These are phyloP conservation scores for Calocybe gangraenosa DNA, from an alignment of 768 basidiomycete genomes.

Conservation along the genomic window DNA sequence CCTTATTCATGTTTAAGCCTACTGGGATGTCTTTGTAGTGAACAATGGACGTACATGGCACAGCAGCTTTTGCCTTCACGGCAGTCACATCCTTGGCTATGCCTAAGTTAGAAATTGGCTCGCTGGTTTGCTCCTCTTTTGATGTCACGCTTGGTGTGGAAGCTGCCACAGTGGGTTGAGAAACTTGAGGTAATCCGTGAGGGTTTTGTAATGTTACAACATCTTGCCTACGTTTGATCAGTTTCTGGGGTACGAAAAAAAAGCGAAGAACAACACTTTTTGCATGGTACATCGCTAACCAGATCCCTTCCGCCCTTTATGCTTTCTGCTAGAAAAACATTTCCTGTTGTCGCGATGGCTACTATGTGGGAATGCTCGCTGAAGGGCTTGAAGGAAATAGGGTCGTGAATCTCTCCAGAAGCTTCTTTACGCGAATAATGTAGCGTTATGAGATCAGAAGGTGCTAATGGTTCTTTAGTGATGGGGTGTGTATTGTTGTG, in stretches of 20 bases:
- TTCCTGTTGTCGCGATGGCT: constrained; percentile 84
- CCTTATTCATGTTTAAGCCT: constrained; percentile 37
- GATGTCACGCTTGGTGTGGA: constrained; percentile 25
- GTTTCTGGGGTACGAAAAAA: constrained; percentile 6
- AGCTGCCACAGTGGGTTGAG: constrained; percentile 29
- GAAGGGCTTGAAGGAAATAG: constrained; percentile 97
- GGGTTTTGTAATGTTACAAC: constrained; percentile 94
- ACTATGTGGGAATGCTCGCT: constrained; percentile 95
- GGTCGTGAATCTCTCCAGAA: constrained; percentile 88
- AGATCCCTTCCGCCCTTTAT: constrained; percentile 83
- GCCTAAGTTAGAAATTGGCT: constrained; percentile 31
- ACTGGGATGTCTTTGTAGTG: not conserved
- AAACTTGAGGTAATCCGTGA: constrained; percentile 65
- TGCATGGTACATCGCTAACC: constrained; percentile 80
- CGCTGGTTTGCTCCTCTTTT: constrained; percentile 24
- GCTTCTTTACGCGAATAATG: constrained; percentile 79
- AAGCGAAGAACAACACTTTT: constrained; percentile 52
- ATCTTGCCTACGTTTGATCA: constrained; percentile 54
- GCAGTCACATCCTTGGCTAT: constrained; percentile 29
- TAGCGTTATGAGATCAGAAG: constrained; percentile 73
- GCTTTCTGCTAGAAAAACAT: constrained; percentile 91
- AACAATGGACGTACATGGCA: constrained; percentile 58
- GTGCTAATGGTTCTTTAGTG: constrained; percentile 66
- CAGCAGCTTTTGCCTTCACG: constrained; percentile 47
- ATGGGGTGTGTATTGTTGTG: constrained; percentile 79